These are phyloP conservation scores for Silene vulgaris DNA, from an alignment of 179 eudicot species.

Conservation along the genomic window DNA sequence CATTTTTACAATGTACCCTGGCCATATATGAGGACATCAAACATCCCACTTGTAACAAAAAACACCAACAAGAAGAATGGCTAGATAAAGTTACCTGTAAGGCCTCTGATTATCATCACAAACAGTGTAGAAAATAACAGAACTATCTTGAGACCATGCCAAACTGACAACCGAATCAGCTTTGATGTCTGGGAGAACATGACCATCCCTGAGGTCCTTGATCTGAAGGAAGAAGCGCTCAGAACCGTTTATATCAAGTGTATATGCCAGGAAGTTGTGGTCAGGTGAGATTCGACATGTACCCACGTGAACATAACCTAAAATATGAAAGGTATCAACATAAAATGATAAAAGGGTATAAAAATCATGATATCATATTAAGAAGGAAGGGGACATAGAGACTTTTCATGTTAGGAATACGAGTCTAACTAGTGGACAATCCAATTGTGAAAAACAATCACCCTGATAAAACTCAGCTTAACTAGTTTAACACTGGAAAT, in stretches of 20 bases:
- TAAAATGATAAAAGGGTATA: constrained; percentile 1
- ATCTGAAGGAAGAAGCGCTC: constrained; percentile 75
- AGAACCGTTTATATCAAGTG: constrained; percentile 69
- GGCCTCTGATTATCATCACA: constrained; percentile 84
- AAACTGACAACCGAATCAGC: constrained; percentile 76
- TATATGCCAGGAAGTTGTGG: constrained; percentile 82
- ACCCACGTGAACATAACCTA: constrained; percentile 95
- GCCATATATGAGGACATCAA: constrained; percentile 27
- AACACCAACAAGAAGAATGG: constrained; percentile 18
- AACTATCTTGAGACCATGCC: constrained; percentile 82
- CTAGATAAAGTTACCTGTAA: constrained; percentile 49
- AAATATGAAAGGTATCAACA: constrained; percentile 17
- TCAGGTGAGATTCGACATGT: constrained; percentile 92
- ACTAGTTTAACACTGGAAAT: no score
- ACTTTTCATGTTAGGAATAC: no score
- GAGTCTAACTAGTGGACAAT: no score
- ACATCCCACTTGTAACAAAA: constrained; percentile 14
- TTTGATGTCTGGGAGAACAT: constrained; percentile 38
- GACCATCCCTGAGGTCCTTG: constrained; percentile 57
- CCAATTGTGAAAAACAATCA: no score
- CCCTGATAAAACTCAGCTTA: no score
- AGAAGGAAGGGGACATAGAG: no score
- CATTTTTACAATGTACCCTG: constrained; percentile 63
- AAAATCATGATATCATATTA: background rate
- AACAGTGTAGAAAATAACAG: constrained; percentile 65